phyloP scores from a whole-genome alignment of 176 grass and related monocot species.

The Zoysia japonica region DNA sequence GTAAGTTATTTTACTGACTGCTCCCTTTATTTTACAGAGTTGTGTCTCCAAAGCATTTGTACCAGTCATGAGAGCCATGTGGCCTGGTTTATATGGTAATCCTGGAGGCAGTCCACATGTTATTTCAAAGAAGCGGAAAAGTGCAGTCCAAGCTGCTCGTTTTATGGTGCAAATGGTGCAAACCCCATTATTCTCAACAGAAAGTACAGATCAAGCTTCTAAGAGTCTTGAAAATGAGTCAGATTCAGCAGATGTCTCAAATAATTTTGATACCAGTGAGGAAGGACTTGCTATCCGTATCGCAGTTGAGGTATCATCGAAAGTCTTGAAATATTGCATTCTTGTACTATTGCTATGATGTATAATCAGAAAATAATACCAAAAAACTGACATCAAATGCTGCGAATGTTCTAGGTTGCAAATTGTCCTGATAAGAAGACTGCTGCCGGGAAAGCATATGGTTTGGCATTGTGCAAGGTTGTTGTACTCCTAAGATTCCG shows the following conservation, averaged over 20 bases:
- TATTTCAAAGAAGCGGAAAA: conserved; percentile 76
- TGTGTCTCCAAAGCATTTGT: conserved; percentile 71
- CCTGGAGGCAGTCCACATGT: conserved; percentile 45
- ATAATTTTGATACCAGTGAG: conserved; percentile 58
- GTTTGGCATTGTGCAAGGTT: conserved; percentile 61
- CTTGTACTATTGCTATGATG: conserved; percentile 7
- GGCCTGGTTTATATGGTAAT: conserved; percentile 90
- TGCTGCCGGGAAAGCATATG: conserved; percentile 76
- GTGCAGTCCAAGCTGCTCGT: conserved; percentile 60
- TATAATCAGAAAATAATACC: neutral
- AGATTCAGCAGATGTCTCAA: conserved; percentile 30
- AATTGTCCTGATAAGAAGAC: conserved; percentile 72
- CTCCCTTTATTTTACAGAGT: conserved; percentile 45
- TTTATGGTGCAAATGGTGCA: conserved; percentile 97
- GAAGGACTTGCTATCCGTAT: conserved; percentile 89
- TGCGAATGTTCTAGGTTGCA: conserved; percentile 59
- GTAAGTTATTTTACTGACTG: conserved; percentile 27
- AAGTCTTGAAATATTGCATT: neutral
- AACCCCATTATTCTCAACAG: conserved; percentile 61
- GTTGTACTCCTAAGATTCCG: conserved; percentile 62
- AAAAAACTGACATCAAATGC: conserved; percentile 29
- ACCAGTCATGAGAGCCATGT: conserved; percentile 72
- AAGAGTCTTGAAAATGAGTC: conserved; percentile 51
- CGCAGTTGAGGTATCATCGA: conserved; percentile 63
- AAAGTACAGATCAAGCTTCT: conserved; percentile 38